Percentiles rank a stretch among this genome's conserved stretches.
phyloP scores from a whole-genome alignment of 306 rosid genomes.

The Medicago arabica region DNA sequence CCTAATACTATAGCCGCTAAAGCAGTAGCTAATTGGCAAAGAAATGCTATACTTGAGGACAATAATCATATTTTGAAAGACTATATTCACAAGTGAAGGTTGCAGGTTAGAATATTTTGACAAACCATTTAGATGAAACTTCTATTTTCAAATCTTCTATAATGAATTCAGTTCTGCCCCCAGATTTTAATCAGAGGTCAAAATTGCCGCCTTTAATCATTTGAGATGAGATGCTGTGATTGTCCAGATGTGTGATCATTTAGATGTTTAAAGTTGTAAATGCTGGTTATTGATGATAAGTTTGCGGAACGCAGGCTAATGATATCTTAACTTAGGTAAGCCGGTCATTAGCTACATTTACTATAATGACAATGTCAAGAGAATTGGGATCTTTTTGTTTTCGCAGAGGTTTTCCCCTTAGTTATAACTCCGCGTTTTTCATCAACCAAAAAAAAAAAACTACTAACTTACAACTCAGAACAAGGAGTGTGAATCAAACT shows the following conservation, averaged over 20 bases:
- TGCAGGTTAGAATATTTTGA: neutral
- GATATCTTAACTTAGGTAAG: conserved; percentile 23
- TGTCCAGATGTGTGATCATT: neutral
- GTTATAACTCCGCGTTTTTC: neutral
- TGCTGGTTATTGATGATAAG: conserved; percentile 16
- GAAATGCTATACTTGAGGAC: conserved; percentile 55
- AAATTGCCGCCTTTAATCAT: neutral
- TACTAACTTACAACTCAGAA: neutral
- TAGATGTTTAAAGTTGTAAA: conserved; percentile 5
- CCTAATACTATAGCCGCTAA: conserved; percentile 63
- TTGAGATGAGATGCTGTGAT: too few species aligned
- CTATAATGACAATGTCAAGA: neutral
- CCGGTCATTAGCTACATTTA: neutral
- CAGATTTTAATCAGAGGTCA: too few species aligned
- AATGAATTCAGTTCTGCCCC: neutral
- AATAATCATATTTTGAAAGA: conserved; percentile 53
- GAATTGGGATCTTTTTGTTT: neutral
- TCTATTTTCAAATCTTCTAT: conserved; percentile 7
- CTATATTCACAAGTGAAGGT: conserved; percentile 55
- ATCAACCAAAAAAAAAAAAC: neutral
- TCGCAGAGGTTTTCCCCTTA: neutral
- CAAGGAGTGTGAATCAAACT: neutral
- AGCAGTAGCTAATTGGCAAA: conserved; percentile 79
- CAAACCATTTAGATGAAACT: conserved; percentile 14
- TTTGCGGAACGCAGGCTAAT: neutral